Percentiles rank a stretch among this genome's conserved stretches.
These are phyloP conservation scores for Tinospora cordifolia DNA, from an alignment of 164 flowering plant species.

Conservation along the genomic window DNA sequence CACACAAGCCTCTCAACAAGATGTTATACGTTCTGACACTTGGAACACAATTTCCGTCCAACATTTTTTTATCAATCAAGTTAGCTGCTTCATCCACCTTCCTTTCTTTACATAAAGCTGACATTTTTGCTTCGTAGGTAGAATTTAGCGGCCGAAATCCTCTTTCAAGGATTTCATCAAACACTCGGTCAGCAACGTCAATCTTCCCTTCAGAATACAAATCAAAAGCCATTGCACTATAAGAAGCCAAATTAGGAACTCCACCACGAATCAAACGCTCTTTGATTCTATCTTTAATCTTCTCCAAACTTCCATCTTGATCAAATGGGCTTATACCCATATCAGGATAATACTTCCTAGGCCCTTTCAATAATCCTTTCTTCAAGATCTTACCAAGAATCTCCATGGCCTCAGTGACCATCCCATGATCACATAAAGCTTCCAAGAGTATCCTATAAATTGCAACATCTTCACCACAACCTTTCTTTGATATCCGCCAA, in stretches of 20 bases:
- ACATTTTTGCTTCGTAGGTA: conserved; percentile 2
- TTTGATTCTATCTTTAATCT: conserved; percentile 3
- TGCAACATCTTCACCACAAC: conserved; percentile 8
- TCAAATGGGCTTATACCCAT: background rate
- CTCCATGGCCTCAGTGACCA: conserved; percentile 1
- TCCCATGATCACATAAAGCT: conserved; percentile 8
- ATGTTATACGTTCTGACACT: conserved; percentile 7
- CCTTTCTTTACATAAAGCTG: conserved; percentile 7
- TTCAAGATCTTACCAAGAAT: conserved; percentile 4
- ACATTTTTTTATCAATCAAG: conserved; percentile 8
- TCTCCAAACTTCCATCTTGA: conserved; percentile 4
- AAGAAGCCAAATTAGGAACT: conserved; percentile 8
- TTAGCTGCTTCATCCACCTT: conserved; percentile 1
- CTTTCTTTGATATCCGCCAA: conserved; percentile 10
- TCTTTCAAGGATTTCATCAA: conserved; percentile 2
- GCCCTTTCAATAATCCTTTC: conserved; percentile 9
- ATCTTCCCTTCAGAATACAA: conserved; percentile 5
- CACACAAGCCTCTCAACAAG: conserved; percentile 3
- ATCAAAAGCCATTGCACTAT: conserved; percentile 10
- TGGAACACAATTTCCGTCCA: conserved; percentile 7
- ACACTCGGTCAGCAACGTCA: conserved; percentile 4
- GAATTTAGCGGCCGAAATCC: conserved; percentile 3
- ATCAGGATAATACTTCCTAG: background rate
- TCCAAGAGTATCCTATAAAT: conserved; percentile 8
- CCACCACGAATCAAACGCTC: background rate